Conservation (phyloP, 2,329 filamentous ascomycete genomes). For the Stagonosporopsis chrysanthemi region DNA sequence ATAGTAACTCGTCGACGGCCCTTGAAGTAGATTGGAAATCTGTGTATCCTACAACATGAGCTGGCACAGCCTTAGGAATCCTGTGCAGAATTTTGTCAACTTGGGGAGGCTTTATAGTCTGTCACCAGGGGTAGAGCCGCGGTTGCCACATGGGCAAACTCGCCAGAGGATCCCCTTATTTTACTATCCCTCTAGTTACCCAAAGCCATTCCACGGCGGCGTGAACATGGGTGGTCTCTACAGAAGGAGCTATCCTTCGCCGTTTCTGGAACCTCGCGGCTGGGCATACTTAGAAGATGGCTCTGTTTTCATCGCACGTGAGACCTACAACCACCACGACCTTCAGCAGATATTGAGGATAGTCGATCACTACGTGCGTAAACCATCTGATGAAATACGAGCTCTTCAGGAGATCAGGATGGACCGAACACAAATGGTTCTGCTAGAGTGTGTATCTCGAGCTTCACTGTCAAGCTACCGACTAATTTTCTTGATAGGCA, state of each 20-base stretch:
- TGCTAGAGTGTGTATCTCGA: conserved; percentile 3
- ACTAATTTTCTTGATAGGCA: not conserved
- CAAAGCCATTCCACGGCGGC: not conserved
- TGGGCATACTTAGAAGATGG: conserved; percentile 38
- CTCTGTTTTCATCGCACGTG: conserved; percentile 26
- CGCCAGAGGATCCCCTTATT: not conserved
- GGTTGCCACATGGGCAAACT: not conserved
- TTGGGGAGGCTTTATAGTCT: conserved; percentile 22
- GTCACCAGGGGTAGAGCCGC: no score
- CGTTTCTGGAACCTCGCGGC: not conserved
- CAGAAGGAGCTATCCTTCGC: not conserved
- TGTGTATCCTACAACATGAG: not conserved
- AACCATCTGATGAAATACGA: conserved; percentile 5
- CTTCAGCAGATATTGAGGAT: conserved; percentile 30
- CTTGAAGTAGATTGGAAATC: not conserved
- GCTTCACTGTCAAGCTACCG: not conserved
- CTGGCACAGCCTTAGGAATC: not conserved
- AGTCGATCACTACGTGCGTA: conserved; percentile 19
- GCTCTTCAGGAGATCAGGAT: not conserved
- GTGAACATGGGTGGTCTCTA: conserved; percentile 3
- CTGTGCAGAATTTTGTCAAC: conserved; percentile 21
- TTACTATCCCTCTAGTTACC: not conserved
- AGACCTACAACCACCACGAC: conserved; percentile 19
- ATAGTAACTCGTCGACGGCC: not conserved
- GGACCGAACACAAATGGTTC: not conserved